phyloP scores from a whole-genome alignment of 352 stramenopile genomes.

The Phytophthora pseudosyringae region DNA sequence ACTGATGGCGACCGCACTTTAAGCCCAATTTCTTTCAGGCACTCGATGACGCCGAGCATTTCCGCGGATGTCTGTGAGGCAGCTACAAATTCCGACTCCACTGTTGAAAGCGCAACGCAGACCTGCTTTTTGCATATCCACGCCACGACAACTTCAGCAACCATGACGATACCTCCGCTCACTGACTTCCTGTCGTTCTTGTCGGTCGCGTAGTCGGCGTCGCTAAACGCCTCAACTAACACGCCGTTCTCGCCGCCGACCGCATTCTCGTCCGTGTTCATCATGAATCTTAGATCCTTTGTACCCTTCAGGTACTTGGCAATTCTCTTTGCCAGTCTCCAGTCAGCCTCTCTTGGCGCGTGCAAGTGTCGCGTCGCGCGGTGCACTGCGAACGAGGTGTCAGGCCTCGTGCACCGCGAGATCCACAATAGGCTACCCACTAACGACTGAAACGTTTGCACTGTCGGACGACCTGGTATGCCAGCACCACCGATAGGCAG shows the following conservation, averaged over 20 bases:
- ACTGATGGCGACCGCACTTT: no score
- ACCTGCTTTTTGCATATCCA: no score
- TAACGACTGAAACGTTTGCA: constrained; percentile 41
- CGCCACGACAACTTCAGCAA: no score
- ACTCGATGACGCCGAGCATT: no score
- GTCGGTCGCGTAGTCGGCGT: constrained; percentile 34
- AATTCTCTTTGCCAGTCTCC: constrained; percentile 25
- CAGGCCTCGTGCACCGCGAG: constrained; percentile 33
- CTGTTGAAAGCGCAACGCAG: no score
- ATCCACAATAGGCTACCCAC: constrained; percentile 41
- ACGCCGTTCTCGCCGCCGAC: background rate
- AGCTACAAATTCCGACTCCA: no score
- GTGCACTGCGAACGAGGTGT: constrained; percentile 39
- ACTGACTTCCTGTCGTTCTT: constrained; percentile 4
- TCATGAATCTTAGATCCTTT: constrained; percentile 13
- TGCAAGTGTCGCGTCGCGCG: constrained; percentile 11
- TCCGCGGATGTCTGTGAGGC: no score
- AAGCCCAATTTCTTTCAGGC: no score
- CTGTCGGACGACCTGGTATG: constrained; percentile 12
- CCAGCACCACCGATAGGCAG: constrained; percentile 8
- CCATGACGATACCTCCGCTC: no score
- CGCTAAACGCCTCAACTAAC: constrained; percentile 16
- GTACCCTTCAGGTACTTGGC: constrained; percentile 29
- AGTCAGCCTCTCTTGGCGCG: constrained; percentile 14
- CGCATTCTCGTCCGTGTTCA: background rate